Percentiles rank a stretch among this genome's conserved stretches.
These are phyloP conservation scores for Rhodotorula sp. DNA, from an alignment of 1,284 basidiomycete species.

Conservation along the genomic window DNA sequence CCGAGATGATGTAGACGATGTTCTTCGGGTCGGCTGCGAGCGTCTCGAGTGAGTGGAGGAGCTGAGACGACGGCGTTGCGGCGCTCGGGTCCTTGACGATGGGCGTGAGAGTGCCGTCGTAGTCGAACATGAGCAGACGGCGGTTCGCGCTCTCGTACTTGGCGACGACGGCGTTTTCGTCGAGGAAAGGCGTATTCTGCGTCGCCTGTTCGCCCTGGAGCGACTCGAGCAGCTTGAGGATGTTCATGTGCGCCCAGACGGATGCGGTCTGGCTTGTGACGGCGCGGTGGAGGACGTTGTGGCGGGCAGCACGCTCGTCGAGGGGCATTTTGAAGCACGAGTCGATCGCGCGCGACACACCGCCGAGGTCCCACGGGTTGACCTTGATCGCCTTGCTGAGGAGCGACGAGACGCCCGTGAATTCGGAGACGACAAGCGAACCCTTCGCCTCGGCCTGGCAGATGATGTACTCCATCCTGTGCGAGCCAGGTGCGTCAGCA, in stretches of 20 bases:
- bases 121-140: constrained; percentile 91
- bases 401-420: constrained; percentile 91
- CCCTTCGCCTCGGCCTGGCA: constrained; percentile 81
- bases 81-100: constrained; percentile 92
- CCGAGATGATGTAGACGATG: constrained; percentile 94
- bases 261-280: constrained; percentile 93
- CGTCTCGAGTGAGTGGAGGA: constrained; percentile 69
- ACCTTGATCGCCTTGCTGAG: constrained; percentile 79
- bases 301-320: constrained; percentile 73
- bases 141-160: constrained; percentile 72
- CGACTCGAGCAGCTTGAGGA: constrained; percentile 82
- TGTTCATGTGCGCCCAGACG: constrained; percentile 89
- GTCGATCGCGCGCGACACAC: constrained; percentile 93
- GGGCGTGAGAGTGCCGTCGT: constrained; percentile 95
- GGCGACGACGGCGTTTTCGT: constrained; percentile 61
- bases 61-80: constrained; percentile 74
- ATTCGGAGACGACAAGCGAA: constrained; percentile 89
- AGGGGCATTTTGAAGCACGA: constrained; percentile 76
- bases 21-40: constrained; percentile 80
- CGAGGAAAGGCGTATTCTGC: constrained; percentile 80
- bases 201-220: constrained; percentile 78
- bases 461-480: constrained; percentile 85
- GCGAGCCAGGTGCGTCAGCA: constrained; percentile 47
- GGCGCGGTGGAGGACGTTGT: constrained; percentile 72
- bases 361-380: constrained; percentile 85